These are phyloP conservation scores for Pleurotus giganteus DNA, from an alignment of 768 basidiomycete species.

Conservation along the genomic window DNA sequence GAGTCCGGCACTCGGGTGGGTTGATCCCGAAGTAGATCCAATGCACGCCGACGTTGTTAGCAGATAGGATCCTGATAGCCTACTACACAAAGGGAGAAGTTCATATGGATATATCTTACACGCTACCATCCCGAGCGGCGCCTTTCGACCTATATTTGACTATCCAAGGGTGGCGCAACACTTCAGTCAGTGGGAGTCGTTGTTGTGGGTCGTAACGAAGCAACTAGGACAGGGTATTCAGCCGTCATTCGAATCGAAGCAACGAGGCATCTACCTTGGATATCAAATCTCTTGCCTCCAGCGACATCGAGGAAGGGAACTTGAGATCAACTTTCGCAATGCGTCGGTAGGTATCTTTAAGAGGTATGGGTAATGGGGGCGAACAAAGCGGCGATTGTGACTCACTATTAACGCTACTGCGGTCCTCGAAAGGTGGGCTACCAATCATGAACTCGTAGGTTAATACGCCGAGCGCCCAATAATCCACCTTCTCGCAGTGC, in stretches of 20 bases:
- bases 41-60: too few relatives aligned
- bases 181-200: conserved; percentile 72
- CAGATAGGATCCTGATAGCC: too few relatives aligned
- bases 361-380: conserved; percentile 3
- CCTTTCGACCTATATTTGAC: conserved; percentile 60
- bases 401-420: conserved; percentile 72
- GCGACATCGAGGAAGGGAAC: conserved; percentile 56
- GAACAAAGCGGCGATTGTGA: conserved; percentile 5
- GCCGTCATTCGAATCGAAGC: conserved; percentile 9
- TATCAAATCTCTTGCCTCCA: conserved; percentile 69
- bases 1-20: too few relatives aligned
- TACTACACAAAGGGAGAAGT: too few relatives aligned
- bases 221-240: conserved; percentile 48
- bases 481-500: conserved; percentile 87
- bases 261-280: conserved; percentile 40
- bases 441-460: conserved; percentile 94
- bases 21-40: too few relatives aligned
- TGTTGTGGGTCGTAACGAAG: conserved; percentile 79
- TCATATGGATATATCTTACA: conserved; percentile 12
- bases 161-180: conserved; percentile 86
- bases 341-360: conserved; percentile 80
- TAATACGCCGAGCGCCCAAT: conserved; percentile 97
- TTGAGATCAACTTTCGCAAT: conserved; percentile 85
- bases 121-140: conserved; percentile 19
- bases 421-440: conserved; percentile 78